Evolutionary conservation across 1,139 yeast genomes (phyloP), one percentile per base, ranked within the genome.

Genomic region (Protomyces gravidus): DNA sequence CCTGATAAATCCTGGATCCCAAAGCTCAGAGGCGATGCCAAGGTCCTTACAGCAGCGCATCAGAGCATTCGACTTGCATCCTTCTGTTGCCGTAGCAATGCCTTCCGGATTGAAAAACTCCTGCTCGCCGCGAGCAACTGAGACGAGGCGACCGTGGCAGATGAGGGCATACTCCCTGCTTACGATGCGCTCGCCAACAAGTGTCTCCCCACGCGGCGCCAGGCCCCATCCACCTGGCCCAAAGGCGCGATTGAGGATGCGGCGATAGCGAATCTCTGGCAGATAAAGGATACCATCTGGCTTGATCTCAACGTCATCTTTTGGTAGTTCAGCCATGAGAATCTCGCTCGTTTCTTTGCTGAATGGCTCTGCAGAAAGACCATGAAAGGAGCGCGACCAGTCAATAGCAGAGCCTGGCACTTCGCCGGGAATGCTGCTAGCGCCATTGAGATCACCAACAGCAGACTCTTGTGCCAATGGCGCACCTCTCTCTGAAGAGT

Each of bases 211-310:
- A 61, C 98, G 76, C 7, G 98, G 97, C 0, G 95, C 96, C 62
- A 92, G 76, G 0, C 98, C 98, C 98, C 98, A 92, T 1, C 96
- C 97, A 25, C 98, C 98, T 1, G 98, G 97, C 1, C 98, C 98
- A 76, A 92, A 90, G 0, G 97, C 95, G 42, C 79, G 78, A 72
- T 90, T 90, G 66, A 92, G 74, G 33, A 89, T 85, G 51, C 98
- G 80, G 64, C 98, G 81, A 70, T 92, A 92, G 70, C 90, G 89
- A 72, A 92, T 92, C 72, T 92, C 98, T 0, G 98, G 98, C 55
- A 92, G 75, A 68, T 89, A 92, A 13, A 92, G 73, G 58, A 92
- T 76, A 17, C 98, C 97, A 71, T 92, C 98, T 5, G 98, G 97
- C 64, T 92, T 92, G 65, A 92, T 86, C 71, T 92, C 98, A 58